These are phyloP conservation scores for Arctostaphylos glauca DNA, from an alignment of 148 eudicot species.

Conservation along the genomic window DNA sequence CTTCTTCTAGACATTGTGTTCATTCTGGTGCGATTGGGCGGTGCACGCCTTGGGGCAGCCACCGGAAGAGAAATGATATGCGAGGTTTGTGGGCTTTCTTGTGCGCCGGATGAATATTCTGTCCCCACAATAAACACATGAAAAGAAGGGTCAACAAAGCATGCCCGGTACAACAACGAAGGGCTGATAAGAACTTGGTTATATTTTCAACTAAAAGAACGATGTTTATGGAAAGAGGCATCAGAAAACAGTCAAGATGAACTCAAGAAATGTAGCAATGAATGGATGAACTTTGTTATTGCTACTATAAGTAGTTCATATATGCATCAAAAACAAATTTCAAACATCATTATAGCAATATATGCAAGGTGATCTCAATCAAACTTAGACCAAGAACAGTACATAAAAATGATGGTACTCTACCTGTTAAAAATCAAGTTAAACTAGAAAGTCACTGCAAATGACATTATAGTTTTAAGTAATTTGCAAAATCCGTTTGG, in stretches of 20 bases:
- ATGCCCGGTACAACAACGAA: not conserved
- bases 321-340: not conserved
- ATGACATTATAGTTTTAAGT: not conserved
- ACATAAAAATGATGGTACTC: not conserved
- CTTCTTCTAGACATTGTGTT: slow-evolving; percentile 48
- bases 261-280: not conserved
- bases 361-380: not conserved
- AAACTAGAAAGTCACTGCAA: not conserved
- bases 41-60: slow-evolving; percentile 41
- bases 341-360: not conserved
- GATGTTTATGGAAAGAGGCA: not conserved
- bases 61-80: slow-evolving; percentile 42
- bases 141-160: not conserved
- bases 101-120: slow-evolving; percentile 38
- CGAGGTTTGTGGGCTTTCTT: slow-evolving; percentile 42
- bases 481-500: not conserved
- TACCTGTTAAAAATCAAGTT: not conserved
- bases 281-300: not conserved
- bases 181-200: not conserved
- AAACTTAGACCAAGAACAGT: not conserved
- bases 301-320: not conserved
- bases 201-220: not conserved
- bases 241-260: not conserved
- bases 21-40: slow-evolving; percentile 36
- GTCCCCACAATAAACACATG: not conserved